Evolutionary conservation across 192 early-diverging fungal species (phyloP).

Genomic region (Paraglomus occultum): DNA sequence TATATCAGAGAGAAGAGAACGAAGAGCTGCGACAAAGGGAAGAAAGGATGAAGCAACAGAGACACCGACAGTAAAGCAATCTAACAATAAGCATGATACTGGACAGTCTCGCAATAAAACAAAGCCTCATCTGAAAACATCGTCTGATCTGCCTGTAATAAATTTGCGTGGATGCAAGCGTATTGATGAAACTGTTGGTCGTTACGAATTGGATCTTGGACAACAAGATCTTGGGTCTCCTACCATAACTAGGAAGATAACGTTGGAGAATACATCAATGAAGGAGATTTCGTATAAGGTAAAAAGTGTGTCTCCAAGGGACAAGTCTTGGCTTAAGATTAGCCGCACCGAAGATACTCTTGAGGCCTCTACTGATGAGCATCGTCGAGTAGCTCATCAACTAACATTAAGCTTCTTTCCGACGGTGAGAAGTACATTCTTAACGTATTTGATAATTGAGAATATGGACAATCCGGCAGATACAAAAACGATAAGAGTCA

Average conservation of each 20-base stretch:
- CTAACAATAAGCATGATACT: not conserved
- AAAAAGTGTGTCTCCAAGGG: conserved; percentile 51
- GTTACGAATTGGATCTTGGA: conserved; percentile 77
- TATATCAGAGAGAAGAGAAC: conserved; percentile 44
- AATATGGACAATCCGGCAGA: conserved; percentile 73
- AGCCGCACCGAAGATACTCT: conserved; percentile 69
- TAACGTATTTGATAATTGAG: conserved; percentile 70
- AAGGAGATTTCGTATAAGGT: conserved; percentile 63
- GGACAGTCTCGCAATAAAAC: not conserved
- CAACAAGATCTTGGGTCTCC: conserved; percentile 66
- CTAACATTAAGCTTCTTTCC: conserved; percentile 65
- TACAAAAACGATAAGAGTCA: conserved; percentile 68
- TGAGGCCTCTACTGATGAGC: conserved; percentile 46
- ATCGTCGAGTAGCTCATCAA: conserved; percentile 42
- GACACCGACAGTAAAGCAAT: conserved; percentile 32
- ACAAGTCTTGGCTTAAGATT: conserved; percentile 64
- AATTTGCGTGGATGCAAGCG: conserved; percentile 69
- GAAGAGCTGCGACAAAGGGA: conserved; percentile 21
- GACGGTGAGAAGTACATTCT: conserved; percentile 58
- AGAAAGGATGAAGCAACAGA: conserved; percentile 37
- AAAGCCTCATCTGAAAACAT: conserved; percentile 19
- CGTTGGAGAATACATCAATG: conserved; percentile 54
- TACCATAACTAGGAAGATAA: conserved; percentile 60
- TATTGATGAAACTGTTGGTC: conserved; percentile 47
- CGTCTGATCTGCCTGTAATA: conserved; percentile 43